Evolutionary conservation across 257 asterid genomes (phyloP), one percentile per base, ranked within the genome.

Genomic region (Fraxinus excelsior): DNA sequence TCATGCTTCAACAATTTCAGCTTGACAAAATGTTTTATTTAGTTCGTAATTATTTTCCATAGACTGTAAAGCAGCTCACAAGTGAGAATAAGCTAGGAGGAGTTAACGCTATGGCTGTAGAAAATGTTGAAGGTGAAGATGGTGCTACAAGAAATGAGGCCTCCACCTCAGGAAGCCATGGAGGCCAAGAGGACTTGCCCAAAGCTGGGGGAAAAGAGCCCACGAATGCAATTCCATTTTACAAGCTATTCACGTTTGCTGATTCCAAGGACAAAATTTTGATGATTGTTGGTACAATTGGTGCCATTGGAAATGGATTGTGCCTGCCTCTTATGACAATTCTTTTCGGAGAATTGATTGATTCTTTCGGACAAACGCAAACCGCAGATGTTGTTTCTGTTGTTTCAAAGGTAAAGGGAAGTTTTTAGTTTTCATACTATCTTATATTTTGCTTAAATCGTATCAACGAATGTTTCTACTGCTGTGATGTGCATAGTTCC

Each of bases 241-340:
- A 82, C 79, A 91, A 85, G 86, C 86, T 91, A 13, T 91, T 91
- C 69, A 76, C 84, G 23, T 89, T 89, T 74, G 90, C 96, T 38
- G 94, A 87, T 87, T 79, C 89, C 19, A 42, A 34, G 2, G 96
- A 91, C 84, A 83, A 82, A 32, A 0, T 87, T 13, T 70, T 89
- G 78, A 91, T 91, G 91, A 70, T 84, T 23, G 60, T 84, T 19
- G 96, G 94, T 7, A 19, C 92, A 3, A 78, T 87, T 21, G 94
- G 94, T 4, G 92, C 94, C 26, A 65, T 84, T 40, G 94, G 90
- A 2, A 83, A 80, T 74, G 96, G 94, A 9, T 2, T 91, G 4
- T 82, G 85, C 72, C 42, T 79, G 0, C 86, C 91, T 58, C 81
- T 91, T n/a, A 82, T 89, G 94, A 79, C 88, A 2, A 34, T 89